Conservation (phyloP, 2,329 filamentous ascomycete species). For the Ilyonectria sp. region DNA sequence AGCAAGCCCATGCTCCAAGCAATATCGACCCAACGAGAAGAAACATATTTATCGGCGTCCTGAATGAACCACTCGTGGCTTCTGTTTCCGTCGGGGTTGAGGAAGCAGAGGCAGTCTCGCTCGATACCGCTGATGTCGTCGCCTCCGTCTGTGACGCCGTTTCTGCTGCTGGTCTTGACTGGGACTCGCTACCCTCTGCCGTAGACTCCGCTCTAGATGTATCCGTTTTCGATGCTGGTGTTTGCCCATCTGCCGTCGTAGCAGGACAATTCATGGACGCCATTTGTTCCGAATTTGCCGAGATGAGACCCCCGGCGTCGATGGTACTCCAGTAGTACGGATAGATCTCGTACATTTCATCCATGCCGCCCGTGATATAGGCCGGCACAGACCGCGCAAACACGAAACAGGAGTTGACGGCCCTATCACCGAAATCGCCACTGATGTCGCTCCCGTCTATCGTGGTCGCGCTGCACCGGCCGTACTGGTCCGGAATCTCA, state of each 20-base stretch:
- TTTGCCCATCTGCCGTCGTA: not conserved
- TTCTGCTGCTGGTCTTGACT: constrained; percentile 2
- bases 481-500: constrained; percentile 18
- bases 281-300: not conserved
- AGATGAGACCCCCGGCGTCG: constrained; percentile 10
- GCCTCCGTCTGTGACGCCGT: not conserved
- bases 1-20: constrained; percentile 14
- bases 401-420: constrained; percentile 30
- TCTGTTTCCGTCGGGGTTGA: constrained; percentile 1
- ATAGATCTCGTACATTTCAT: constrained; percentile 10
- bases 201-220: not conserved
- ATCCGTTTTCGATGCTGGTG: not conserved
- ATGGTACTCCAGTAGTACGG: not conserved
- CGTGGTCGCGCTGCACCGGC: constrained; percentile 17
- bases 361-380: constrained; percentile 22
- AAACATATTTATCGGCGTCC: not conserved
- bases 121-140: not conserved
- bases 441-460: not conserved
- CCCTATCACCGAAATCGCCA: not conserved
- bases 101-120: not conserved
- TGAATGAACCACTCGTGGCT: constrained; percentile 4
- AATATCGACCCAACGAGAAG: constrained; percentile 12
- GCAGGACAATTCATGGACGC: not conserved
- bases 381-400: constrained; percentile 15
- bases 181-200: not conserved